Base-by-base conservation (phyloP, 768 basidiomycete species). In the Termitomyces sp. region DNA sequence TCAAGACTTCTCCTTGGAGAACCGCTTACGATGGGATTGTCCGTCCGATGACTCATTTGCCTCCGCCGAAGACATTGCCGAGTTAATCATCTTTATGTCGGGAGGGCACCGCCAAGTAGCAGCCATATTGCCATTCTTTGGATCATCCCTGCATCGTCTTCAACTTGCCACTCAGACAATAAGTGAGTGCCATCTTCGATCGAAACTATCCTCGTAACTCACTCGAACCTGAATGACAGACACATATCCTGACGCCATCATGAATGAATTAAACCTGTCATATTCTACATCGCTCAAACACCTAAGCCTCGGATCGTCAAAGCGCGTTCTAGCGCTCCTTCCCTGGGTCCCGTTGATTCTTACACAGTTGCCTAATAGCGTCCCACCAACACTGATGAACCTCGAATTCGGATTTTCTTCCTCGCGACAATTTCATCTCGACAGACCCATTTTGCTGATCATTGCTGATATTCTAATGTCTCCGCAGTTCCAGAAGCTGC, bases 341-440 rank as follows among this genome's bases (percentile, higher is more conserved):
- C 62, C 66, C 15, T 71, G 71, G 70, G 55, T 72, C 3, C 67
- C 64, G 0, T 26, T 43, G 14, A 53, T 71, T 33, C 62, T 72
- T 14, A 45, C 38, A n/a, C 57, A 60, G 23, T 53, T 68, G 4
- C 59, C 60, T 12, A 35, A 43, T 37, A 56, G 53, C 7, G 45
- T 58, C 14, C 45, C 51, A 40, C 59, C 61, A 6, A 60, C 61
- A 17, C 50, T 71, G 33, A 56, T 41, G 10, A 51, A 63, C 12
- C 63, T 72, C 17, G 62, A 64, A 33, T 62, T 71, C 11, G 63
- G 62, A 7, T 71, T 69, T 41, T 62, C 67, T 10, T 66, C 66
- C 10, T 70, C 71, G 10, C 63, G 65, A 3, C 71, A 71, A 58
- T 68, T 70, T 45, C 64, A 67, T 47, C 65, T 71, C 23, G 70